Conservation (phyloP, 495 filamentous ascomycete genomes). For the Niebla homalea region DNA sequence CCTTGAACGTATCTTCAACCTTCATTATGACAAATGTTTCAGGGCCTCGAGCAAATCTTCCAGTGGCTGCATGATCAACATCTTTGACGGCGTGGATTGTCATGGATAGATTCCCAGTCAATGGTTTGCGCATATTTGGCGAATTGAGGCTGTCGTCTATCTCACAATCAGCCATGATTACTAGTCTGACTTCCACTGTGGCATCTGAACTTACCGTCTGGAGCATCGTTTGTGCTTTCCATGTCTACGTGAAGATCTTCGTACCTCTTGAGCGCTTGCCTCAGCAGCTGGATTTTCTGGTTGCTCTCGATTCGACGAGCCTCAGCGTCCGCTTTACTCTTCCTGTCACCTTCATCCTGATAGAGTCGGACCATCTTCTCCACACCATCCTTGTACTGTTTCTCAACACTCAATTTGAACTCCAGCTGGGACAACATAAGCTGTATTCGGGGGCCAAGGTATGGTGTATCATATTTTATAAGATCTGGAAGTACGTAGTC, state of each 20-base stretch:
- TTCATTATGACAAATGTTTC: constrained; percentile 94
- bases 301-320: constrained; percentile 82
- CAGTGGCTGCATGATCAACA: constrained; percentile 83
- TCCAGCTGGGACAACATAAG: constrained; percentile 97
- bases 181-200: neutral
- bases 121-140: constrained; percentile 84
- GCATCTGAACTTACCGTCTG: constrained; percentile 54
- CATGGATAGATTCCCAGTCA: constrained; percentile 79
- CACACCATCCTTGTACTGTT: constrained; percentile 97
- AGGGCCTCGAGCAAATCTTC: constrained; percentile 74
- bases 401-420: constrained; percentile 97
- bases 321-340: constrained; percentile 86
- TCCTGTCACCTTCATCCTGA: constrained; percentile 94
- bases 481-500: constrained; percentile 48
- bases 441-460: constrained; percentile 94
- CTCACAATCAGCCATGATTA: constrained; percentile 5
- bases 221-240: constrained; percentile 59
- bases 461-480: constrained; percentile 95
- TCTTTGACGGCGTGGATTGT: constrained; percentile 80
- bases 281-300: constrained; percentile 92
- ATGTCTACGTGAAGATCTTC: constrained; percentile 96
- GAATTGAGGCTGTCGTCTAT: constrained; percentile 93
- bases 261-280: constrained; percentile 90
- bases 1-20: constrained; percentile 84
- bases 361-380: constrained; percentile 99